Conservation (phyloP, 805 yeast genomes). For the Sungouiozyma ichnusensis region DNA sequence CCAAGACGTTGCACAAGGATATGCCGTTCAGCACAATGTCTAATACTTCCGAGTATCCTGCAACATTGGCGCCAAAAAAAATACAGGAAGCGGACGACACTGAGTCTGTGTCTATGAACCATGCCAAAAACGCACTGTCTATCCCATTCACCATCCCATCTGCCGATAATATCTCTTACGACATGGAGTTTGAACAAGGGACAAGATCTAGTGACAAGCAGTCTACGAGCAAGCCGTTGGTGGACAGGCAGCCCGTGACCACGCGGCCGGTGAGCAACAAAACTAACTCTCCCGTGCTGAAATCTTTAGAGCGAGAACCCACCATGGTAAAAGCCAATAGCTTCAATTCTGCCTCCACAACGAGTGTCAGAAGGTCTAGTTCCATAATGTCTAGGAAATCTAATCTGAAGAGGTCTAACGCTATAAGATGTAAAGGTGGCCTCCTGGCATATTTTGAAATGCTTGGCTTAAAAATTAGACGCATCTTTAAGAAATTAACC, state of each 20-base stretch:
- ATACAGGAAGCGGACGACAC: background rate
- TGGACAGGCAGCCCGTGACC: too few relatives aligned
- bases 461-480: conserved; percentile 20
- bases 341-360: background rate
- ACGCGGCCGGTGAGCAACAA: too few relatives aligned
- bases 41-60: conserved; percentile 7
- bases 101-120: conserved; percentile 11
- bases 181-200: conserved; percentile 5
- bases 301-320: background rate
- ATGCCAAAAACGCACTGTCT: conserved; percentile 1
- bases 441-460: conserved; percentile 25
- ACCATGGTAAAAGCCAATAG: background rate
- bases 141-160: conserved; percentile 16
- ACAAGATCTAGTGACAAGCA: background rate
- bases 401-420: conserved; percentile 21
- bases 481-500: conserved; percentile 21
- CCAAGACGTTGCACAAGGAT: conserved; percentile 2
- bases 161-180: conserved; percentile 23
- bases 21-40: background rate
- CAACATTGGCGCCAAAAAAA: conserved; percentile 14
- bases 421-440: conserved; percentile 32
- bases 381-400: conserved; percentile 2
- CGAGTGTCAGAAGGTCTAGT: background rate
- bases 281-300: background rate
- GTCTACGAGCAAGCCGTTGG: too few relatives aligned